Evolutionary conservation across 2,329 filamentous ascomycete genomes (phyloP), one percentile per base, ranked within the genome.

Genomic region (Cladosporium colombiae): DNA sequence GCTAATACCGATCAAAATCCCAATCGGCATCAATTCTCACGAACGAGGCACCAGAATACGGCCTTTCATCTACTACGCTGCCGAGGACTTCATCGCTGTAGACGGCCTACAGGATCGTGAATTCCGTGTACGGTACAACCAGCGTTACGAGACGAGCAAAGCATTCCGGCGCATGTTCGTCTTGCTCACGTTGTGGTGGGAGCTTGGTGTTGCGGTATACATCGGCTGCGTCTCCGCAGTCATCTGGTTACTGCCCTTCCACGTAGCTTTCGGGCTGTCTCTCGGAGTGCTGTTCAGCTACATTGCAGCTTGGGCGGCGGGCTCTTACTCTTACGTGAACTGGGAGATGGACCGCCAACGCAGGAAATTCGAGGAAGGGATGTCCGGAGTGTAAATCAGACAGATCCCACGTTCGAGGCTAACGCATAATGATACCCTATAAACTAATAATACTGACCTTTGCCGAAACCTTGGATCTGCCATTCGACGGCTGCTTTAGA

Each of bases 51-150:
- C 72, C 1, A 60, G 62, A 8, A 65, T 75, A 21, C 69, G 73
- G 31, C 74, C 74, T 1, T 75, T 75, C 62, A 73, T 75, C 62
- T 75, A 74, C 68, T 75, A 75, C 67, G 74, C 74, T 10, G 74
- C 74, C 6, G 74, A 75, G 46, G 74, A 75, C 64, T 75, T 75
- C 64, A 72, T 75, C 55, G 74, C 74, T 2, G 74, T 75, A 1
- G 74, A 75, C 59, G 73, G 73, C 2, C 55, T 74, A 57, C 74
- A 75, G 37, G 74, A 75, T 49, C 69, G 74, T 18, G 74, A 74
- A 14, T 75, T 75, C 50, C 71, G 74, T 3, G 65, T 72, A n/a
- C 70, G 72, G 13, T 75, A 73, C 65, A 75, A 75, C 59, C 70
- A 72, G 56, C 73, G 74, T 1, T 75, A 74, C 65, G 72, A 74